Evolutionary conservation across 208 protist species (phyloP).

Genomic region (Leishmania arabica): DNA sequence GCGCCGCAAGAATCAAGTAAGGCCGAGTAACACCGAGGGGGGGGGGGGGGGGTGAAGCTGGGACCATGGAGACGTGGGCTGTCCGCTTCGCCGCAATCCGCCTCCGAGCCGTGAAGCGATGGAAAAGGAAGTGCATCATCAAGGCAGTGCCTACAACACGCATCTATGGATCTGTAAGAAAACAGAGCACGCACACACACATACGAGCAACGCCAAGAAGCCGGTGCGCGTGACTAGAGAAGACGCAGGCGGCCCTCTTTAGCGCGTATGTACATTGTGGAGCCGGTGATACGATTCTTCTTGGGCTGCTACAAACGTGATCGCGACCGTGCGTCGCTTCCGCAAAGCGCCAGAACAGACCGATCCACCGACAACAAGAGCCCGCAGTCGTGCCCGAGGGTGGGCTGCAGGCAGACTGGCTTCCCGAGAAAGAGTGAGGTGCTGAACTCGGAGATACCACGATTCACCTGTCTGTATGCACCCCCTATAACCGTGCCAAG

Average conservation of each 20-base stretch:
- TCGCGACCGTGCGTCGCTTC: neutral
- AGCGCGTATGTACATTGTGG: too few relatives aligned
- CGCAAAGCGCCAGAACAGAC: neutral
- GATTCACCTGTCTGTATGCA: neutral
- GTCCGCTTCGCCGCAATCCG: neutral
- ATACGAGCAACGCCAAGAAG: neutral
- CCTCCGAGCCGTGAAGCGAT: neutral
- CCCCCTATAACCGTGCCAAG: neutral
- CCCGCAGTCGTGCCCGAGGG: neutral
- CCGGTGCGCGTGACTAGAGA: neutral
- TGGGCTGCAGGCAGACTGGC: neutral
- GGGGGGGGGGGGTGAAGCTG: neutral
- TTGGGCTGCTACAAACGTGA: neutral
- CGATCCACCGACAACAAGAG: neutral
- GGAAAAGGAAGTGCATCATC: neutral
- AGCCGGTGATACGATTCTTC: neutral
- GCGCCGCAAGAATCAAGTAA: neutral
- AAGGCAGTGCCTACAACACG: neutral
- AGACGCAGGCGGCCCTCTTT: neutral
- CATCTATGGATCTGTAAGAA: neutral
- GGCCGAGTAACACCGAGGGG: neutral
- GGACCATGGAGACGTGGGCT: neutral
- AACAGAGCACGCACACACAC: neutral
- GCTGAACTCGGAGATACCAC: neutral
- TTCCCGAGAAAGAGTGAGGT: neutral